Percentiles rank a stretch among this genome's conserved stretches.
These are phyloP conservation scores for Coprinellus micaceus DNA, from an alignment of 768 basidiomycete genomes.

Conservation along the genomic window DNA sequence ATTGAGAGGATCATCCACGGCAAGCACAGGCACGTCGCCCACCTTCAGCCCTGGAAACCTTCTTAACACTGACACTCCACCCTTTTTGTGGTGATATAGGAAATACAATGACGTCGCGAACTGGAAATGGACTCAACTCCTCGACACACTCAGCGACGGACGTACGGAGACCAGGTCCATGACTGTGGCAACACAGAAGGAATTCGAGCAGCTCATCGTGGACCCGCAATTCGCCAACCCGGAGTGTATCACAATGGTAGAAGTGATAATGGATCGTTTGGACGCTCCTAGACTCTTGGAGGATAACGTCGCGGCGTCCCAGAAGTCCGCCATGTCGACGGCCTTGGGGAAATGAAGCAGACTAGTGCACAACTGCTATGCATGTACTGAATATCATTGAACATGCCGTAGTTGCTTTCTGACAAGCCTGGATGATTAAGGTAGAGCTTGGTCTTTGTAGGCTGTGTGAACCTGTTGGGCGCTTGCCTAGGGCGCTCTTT, in stretches of 20 bases:
- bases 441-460: too few relatives aligned
- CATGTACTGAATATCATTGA: too few relatives aligned
- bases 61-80: neutral
- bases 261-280: slow-evolving; percentile 68
- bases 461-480: too few relatives aligned
- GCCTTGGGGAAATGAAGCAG: too few relatives aligned
- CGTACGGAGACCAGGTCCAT: slow-evolving; percentile 54
- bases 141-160: slow-evolving; percentile 56
- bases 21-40: slow-evolving; percentile 40
- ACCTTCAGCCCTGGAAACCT: neutral
- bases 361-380: too few relatives aligned
- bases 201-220: slow-evolving; percentile 65
- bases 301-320: slow-evolving; percentile 52
- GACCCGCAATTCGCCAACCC: slow-evolving; percentile 58
- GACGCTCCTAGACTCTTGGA: slow-evolving; percentile 70
- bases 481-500: too few relatives aligned
- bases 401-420: too few relatives aligned
- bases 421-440: too few relatives aligned
- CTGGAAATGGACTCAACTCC: slow-evolving; percentile 71
- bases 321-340: too few relatives aligned
- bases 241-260: slow-evolving; percentile 72
- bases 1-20: slow-evolving; percentile 83
- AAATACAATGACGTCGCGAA: slow-evolving; percentile 84
- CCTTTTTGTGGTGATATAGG: too few relatives aligned
- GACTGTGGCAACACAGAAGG: slow-evolving; percentile 61